Conservation (phyloP, 192 early-diverging fungal genomes). For the Entrophospora sp. region DNA sequence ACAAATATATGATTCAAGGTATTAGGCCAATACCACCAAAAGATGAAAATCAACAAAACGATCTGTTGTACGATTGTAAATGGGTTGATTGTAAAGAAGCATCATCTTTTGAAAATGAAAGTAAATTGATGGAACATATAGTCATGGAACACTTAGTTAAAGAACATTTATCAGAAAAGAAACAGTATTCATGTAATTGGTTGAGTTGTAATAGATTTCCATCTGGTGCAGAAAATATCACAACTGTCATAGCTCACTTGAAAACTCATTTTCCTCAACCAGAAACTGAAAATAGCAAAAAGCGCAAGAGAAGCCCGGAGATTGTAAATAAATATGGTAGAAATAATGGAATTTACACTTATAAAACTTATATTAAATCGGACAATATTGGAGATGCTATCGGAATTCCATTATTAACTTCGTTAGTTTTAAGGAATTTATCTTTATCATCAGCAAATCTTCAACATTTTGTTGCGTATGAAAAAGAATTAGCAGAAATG, state of each 20-base stretch:
- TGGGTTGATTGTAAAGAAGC: conserved; percentile 42
- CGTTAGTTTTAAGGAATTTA: conserved; percentile 44
- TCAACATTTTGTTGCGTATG: conserved; percentile 40
- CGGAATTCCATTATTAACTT: conserved; percentile 50
- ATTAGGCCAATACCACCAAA: neutral
- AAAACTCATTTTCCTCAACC: conserved; percentile 44
- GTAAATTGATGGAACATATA: conserved; percentile 38
- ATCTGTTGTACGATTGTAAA: conserved; percentile 33
- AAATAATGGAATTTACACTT: conserved; percentile 19
- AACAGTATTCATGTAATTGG: conserved; percentile 41
- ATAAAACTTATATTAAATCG: conserved; percentile 34
- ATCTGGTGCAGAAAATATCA: conserved; percentile 24
- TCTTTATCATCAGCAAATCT: conserved; percentile 35
- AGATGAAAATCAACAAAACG: neutral
- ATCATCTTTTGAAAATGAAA: conserved; percentile 28
- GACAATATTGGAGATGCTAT: conserved; percentile 27
- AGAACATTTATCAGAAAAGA: conserved; percentile 32
- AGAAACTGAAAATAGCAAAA: conserved; percentile 21
- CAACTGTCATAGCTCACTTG: conserved; percentile 35
- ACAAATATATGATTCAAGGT: conserved; percentile 18
- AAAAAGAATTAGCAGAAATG: conserved; percentile 37
- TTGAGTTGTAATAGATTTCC: conserved; percentile 37
- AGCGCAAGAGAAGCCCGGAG: conserved; percentile 13
- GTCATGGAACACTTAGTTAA: no score
- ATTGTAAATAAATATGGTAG: conserved; percentile 26